Conservation (phyloP, 768 basidiomycete species). For the Rhizopogon vinicolor region DNA sequence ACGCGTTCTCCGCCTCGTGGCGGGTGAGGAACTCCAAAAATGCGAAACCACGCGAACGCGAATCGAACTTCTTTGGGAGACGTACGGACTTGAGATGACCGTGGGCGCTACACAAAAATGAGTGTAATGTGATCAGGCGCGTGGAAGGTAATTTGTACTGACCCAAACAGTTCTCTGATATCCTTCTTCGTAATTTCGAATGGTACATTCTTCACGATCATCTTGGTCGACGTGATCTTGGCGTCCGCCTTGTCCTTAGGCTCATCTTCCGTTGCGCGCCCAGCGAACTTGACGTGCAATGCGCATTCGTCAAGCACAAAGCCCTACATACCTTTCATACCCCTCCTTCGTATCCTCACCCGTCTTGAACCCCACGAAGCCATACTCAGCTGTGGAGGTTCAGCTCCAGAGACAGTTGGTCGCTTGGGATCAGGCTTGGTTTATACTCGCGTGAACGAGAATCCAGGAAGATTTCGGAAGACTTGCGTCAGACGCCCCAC, state of each 20-base stretch:
- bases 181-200: slow-evolving; percentile 94
- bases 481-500: no score
- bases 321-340: slow-evolving; percentile 69
- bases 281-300: slow-evolving; percentile 81
- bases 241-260: slow-evolving; percentile 30
- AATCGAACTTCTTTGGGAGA: slow-evolving; percentile 87
- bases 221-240: slow-evolving; percentile 78
- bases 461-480: no score
- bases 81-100: slow-evolving; percentile 94
- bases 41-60: slow-evolving; percentile 88
- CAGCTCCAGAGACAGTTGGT: slow-evolving; percentile 28
- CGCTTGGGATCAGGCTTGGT: slow-evolving; percentile 86
- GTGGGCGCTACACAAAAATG: slow-evolving; percentile 53
- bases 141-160: slow-evolving; percentile 23
- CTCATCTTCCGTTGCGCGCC: slow-evolving; percentile 63
- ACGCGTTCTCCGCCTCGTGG: no score
- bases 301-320: slow-evolving; percentile 85
- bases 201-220: slow-evolving; percentile 97
- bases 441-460: slow-evolving; percentile 84
- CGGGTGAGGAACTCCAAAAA: slow-evolving; percentile 77
- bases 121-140: not conserved
- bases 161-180: slow-evolving; percentile 86
- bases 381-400: slow-evolving; percentile 72
- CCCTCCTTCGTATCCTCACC: slow-evolving; percentile 66
- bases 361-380: slow-evolving; percentile 89